Evolutionary conservation across 2,329 filamentous ascomycete genomes (phyloP).

Genomic region (Penicillium janthinellum): DNA sequence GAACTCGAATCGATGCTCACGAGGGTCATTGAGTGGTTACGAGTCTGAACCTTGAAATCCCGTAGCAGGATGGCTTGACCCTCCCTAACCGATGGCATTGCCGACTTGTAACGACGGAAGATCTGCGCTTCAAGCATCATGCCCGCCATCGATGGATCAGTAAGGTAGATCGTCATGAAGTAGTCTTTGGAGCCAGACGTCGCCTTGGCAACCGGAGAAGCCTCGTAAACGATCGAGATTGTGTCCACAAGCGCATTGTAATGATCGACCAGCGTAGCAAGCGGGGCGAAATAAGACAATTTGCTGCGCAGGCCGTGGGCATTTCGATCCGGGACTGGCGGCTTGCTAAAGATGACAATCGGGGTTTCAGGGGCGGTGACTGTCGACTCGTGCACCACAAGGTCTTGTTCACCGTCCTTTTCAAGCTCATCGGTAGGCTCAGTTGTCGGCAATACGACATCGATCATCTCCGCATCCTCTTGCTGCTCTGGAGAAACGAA

Average conservation of each 20-base stretch:
- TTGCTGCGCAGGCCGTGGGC: conserved; percentile 43
- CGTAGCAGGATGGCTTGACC: conserved; percentile 50
- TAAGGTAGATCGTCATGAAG: conserved; percentile 44
- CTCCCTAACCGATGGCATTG: conserved; percentile 40
- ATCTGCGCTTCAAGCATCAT: conserved; percentile 45
- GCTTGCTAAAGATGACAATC: conserved; percentile 6
- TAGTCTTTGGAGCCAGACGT: conserved; percentile 45
- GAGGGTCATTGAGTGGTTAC: conserved; percentile 44
- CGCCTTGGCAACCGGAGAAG: conserved; percentile 36
- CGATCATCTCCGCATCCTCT: not conserved
- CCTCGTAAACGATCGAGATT: conserved; percentile 44
- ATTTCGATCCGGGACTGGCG: conserved; percentile 26
- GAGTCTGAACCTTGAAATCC: conserved; percentile 48
- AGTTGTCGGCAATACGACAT: not conserved
- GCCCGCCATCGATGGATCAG: conserved; percentile 48
- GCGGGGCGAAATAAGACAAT: conserved; percentile 46
- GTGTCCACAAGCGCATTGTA: conserved; percentile 45
- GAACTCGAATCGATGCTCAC: conserved; percentile 46
- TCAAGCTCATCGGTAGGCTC: not conserved
- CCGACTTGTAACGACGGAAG: conserved; percentile 42
- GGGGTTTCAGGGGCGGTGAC: not conserved
- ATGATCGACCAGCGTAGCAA: conserved; percentile 47
- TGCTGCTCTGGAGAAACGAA: not conserved
- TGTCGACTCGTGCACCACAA: not conserved
- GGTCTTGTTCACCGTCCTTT: not conserved